Evolutionary conservation across 805 yeast species (phyloP), one percentile per base, ranked within the genome.

Genomic region (Hanseniaspora mollemarum): DNA sequence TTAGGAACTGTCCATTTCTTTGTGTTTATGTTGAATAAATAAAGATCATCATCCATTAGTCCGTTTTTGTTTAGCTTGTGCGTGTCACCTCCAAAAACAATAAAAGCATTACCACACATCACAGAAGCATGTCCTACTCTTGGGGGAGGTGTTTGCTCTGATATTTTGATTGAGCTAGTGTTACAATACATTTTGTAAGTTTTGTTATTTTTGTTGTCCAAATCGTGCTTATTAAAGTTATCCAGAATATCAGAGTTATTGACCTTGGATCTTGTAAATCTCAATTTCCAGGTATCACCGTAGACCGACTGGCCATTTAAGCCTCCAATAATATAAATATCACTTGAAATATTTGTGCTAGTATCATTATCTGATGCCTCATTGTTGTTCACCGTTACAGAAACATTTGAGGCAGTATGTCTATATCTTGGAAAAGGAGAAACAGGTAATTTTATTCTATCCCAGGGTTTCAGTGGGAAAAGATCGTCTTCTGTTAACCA

Each of bases 31-130:
- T 84, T 83, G 69, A 92, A 83, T 59, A 92, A 74, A 64, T 92
- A 92, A 54, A 92, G 70, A 62, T 84, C 86, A 66, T 90, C 88
- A 67, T 92, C 99, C 56, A 94, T 80, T 52, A 77, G 78, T 5
- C 87, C 87, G 44, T 75, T 75, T 60, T 83, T 87, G 32, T 87
- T 81, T 46, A 80, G 83, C 57, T 76, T 75, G 36, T 80, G 83
- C 1, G 97, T 92, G 63, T 92, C 98, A 60, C 99, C 99, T 32
- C 97, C 98, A 66, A 86, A 90, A 13, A 92, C 78, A 41, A 92
- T 87, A 60, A 82, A 92, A 1, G 97, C 97, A 61, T 88, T 90
- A 13, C 97, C 98, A 54, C 94, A 81, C 31, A 90, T 72, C 9
- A 88, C 83, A 1, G 94, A 75, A 5, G 95, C 86, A 66, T 92